Evolutionary conservation across 2,329 filamentous ascomycete genomes (phyloP), one percentile per base, ranked within the genome.

Genomic region (Clonostachys chloroleuca): DNA sequence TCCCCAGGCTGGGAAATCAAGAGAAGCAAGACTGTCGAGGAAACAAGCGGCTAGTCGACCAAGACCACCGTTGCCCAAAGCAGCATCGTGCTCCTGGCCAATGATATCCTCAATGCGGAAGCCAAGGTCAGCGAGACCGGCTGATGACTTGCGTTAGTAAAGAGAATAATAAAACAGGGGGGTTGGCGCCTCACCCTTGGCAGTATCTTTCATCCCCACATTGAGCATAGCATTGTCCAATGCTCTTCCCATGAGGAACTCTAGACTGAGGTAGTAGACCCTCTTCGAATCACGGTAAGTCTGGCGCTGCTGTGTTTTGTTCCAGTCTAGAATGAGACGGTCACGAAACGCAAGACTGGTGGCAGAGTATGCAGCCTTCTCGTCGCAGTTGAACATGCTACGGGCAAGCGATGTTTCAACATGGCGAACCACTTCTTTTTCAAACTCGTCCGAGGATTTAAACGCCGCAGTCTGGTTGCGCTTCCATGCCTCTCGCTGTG

Each of bases 201-300:
- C 92, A 50, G 85, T 74, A 58, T 91, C 82, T 70, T 97, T 99
- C 65, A 90, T 77, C 20, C 89, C 89, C 47, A 96, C 83, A 66
- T 99, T 99, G 55, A 99, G 80, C 89, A 99, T 96, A 53, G 94
- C 92, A 81, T 99, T 99, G 75, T 99, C 94, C 53, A 99, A 74
- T 42, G 94, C 88, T 63, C 94, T 81, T 40, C 94, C 94, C 94
- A 99, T 99, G 60, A 99, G 73, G 61, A 99, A 99, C 70, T 99
- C 94, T 49, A 99, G 82, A 56, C 92, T 96, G 51, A 99, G 81
- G 65, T 99, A 99, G 74, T 99, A 99, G 57, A 99, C 81, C 51
- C 94, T 84, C 79, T 99, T 99, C 69, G 83, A 84, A 64, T 97
- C 94, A 48, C 81, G 78, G 59, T 88, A 90, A 0, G 92, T 96